A percentile compares a stretch with the other conserved stretches of the same genome.
Conservation (phyloP, 1,139 yeast genomes). For the Zygosaccharomyces pseudobailii region DNA sequence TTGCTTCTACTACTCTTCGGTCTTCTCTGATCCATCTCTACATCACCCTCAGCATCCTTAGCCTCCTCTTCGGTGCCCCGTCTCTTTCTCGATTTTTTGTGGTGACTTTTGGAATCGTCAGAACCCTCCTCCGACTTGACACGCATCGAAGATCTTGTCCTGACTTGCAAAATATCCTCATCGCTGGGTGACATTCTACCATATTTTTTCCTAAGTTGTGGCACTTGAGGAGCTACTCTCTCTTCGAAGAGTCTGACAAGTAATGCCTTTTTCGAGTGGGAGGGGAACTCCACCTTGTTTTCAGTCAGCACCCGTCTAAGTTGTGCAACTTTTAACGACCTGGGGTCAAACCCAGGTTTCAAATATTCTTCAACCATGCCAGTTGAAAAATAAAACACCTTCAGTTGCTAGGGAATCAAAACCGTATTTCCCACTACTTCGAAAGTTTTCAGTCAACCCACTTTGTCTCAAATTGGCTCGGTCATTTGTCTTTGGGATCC, state of each 20-base stretch:
- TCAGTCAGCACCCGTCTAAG: constrained; percentile 57
- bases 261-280: constrained; percentile 59
- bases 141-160: constrained; percentile 1
- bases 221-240: constrained; percentile 36
- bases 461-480: neutral
- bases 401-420: neutral
- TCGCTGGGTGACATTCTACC: constrained; percentile 15
- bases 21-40: constrained; percentile 4
- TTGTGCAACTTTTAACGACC: constrained; percentile 55
- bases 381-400: neutral
- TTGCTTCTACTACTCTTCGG: constrained; percentile 3
- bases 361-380: constrained; percentile 14
- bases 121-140: constrained; percentile 4
- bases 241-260: constrained; percentile 50
- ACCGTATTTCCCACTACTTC: neutral
- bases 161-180: constrained; percentile 15
- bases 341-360: constrained; percentile 48
- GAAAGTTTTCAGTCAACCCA: neutral
- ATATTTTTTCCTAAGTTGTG: constrained; percentile 17
- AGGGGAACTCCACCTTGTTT: constrained; percentile 50
- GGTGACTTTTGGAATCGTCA: neutral
- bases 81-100: constrained; percentile 6
- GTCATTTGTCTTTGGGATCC: neutral
- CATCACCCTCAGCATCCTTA: constrained; percentile 6
- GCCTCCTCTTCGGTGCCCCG: neutral